Evolutionary conservation across 768 basidiomycete species (phyloP), one percentile per base, ranked within the genome.

Genomic region (Hygrophorus pudorinus): DNA sequence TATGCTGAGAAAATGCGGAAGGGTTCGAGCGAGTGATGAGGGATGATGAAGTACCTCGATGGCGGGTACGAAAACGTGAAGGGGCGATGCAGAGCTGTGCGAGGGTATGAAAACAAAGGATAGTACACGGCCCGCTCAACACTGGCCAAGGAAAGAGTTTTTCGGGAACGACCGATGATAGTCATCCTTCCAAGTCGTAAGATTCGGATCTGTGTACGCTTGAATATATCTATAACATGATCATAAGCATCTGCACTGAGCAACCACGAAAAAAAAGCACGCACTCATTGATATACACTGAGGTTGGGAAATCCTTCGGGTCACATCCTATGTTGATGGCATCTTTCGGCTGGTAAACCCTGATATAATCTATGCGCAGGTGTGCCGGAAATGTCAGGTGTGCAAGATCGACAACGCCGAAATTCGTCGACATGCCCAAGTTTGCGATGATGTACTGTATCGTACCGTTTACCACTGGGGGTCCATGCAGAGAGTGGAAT

Each of bases 361-460:
- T 71, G 48, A 73, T 63, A 48, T 72, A 73, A 51, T 73, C 72
- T 11, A 75, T 57, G 37, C 53, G 56, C 68, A 73, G 65, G 34
- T 60, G 61, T 2, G 61, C 59, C n/a, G 91, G 89, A 65, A 87
- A 89, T 5, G 68, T 65, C 11, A 93, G 66, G 47, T 81, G 64
- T 2, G 66, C 60, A 41, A 85, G 72, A 60, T 94, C 81, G 21
- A 91, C 75, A 4, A 62, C 51, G 9, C 79, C 81, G 54, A 96
- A 96, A 59, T 78, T 84, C 48, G 66, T 62, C 5, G 88, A 91
- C 60, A 94, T 78, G 45, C 89, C 91, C 51, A 91, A 64, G 60
- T 92, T 91, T 51, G 73, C 65, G 49, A 94, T 78, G 51, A 96
- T 63, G 56, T 90, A 89, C 86, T 89, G 56, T 55, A 4, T 24